phyloP scores from a whole-genome alignment of 208 protist species.

The Crithidia brevicula region DNA sequence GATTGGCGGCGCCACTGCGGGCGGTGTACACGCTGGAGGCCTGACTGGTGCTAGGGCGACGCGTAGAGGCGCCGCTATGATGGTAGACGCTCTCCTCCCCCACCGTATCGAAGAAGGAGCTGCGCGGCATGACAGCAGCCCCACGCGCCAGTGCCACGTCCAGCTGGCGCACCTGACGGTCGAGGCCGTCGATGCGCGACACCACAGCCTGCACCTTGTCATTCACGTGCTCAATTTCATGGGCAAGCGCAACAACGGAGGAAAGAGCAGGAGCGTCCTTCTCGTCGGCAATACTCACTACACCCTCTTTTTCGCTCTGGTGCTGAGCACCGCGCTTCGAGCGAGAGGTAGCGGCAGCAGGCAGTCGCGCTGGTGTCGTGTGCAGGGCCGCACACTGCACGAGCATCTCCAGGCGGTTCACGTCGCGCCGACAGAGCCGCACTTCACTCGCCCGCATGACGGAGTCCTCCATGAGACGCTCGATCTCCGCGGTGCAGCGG shows the following conservation, averaged over 20 bases:
- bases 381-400: conserved; percentile 40
- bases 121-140: neutral
- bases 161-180: conserved; percentile 42
- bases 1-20: neutral
- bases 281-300: neutral
- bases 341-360: neutral
- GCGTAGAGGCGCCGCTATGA: conserved; percentile 22
- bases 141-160: conserved; percentile 22
- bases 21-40: conserved; percentile 4
- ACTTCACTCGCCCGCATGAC: conserved; percentile 50
- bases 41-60: conserved; percentile 11
- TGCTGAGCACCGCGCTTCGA: neutral
- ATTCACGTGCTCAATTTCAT: conserved; percentile 44
- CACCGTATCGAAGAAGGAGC: neutral
- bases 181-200: conserved; percentile 39
- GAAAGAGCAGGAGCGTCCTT: neutral
- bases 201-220: conserved; percentile 43
- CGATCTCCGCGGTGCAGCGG: conserved; percentile 44
- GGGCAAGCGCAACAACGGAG: conserved; percentile 12
- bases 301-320: neutral
- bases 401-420: conserved; percentile 81
- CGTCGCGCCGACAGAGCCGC: conserved; percentile 65
- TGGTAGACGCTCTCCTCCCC: conserved; percentile 11
- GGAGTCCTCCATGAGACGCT: conserved; percentile 56
- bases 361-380: neutral